A percentile compares a stretch with the other conserved stretches of the same genome.
Evolutionary conservation across 169 alveolate species (phyloP).

Genomic region (Plasmodium gaboni): DNA sequence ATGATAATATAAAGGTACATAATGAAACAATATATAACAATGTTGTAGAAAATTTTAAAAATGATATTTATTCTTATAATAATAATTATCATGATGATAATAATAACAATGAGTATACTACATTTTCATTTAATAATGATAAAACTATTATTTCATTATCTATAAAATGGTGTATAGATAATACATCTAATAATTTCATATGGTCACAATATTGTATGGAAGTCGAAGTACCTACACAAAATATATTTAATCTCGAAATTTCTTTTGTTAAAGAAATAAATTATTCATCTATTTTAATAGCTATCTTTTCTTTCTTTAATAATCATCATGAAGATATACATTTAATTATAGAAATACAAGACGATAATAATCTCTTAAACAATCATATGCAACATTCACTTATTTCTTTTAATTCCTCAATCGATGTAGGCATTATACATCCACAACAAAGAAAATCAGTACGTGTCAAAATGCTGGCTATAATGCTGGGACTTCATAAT

Average conservation of each 20-base stretch:
- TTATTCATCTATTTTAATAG: constrained; percentile 42
- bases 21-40: neutral
- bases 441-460: constrained; percentile 52
- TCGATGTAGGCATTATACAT: constrained; percentile 37
- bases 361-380: neutral
- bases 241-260: constrained; percentile 31
- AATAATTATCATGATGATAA: neutral
- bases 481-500: constrained; percentile 52
- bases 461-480: constrained; percentile 38
- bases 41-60: neutral
- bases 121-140: constrained; percentile 28
- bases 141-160: constrained; percentile 52
- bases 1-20: neutral
- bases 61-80: neutral
- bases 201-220: constrained; percentile 66
- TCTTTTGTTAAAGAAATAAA: constrained; percentile 71
- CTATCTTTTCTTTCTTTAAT: constrained; percentile 40
- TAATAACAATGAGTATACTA: neutral
- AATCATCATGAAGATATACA: constrained; percentile 49
- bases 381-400: constrained; percentile 19
- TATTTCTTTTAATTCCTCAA: constrained; percentile 41
- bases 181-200: constrained; percentile 33
- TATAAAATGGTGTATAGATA: constrained; percentile 53
- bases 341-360: constrained; percentile 40
- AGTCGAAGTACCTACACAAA: constrained; percentile 41